A percentile compares a stretch with the other conserved stretches of the same genome.
Conservation (phyloP, 257 asterid species). For the Solanum habrochaites region DNA sequence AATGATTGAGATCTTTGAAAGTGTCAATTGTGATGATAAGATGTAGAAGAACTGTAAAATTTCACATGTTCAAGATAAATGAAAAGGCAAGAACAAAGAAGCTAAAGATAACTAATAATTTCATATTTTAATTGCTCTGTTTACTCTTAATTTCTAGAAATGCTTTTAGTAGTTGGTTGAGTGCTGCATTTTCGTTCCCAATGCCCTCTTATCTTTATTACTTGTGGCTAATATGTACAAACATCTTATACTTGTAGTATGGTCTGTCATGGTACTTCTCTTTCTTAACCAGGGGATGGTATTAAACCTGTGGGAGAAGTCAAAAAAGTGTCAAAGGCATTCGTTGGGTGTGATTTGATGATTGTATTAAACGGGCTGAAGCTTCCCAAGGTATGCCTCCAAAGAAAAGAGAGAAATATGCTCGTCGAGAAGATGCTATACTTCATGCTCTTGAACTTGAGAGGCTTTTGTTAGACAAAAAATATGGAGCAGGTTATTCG, state of each 20-base stretch:
- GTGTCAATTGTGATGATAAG: not conserved
- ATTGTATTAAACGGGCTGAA: conserved; percentile 93
- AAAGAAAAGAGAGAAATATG: conserved; percentile 97
- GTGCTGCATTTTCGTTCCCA: not conserved
- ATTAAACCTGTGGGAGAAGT: conserved; percentile 96
- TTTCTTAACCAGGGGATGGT: conserved; percentile 73
- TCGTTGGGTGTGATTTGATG: conserved; percentile 96
- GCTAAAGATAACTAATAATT: not conserved
- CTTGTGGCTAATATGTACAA: not conserved
- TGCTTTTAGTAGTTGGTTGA: not conserved
- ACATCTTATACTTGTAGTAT: not conserved
- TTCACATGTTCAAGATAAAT: not conserved
- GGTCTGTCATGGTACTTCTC: not conserved
- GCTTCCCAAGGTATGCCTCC: conserved; percentile 94
- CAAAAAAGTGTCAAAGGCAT: conserved; percentile 92
- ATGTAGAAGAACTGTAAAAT: not conserved
- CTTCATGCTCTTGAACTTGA: conserved; percentile 97
- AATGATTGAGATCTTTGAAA: not conserved
- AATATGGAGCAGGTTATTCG: conserved; percentile 49
- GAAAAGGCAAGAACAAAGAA: not conserved
- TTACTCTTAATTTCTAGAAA: not conserved
- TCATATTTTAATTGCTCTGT: not conserved
- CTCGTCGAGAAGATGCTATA: conserved; percentile 97
- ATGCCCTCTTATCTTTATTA: not conserved
- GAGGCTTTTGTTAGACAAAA: conserved; percentile 59